Evolutionary conservation across 495 filamentous ascomycete genomes (phyloP), one percentile per base, ranked within the genome.

Genomic region (Xylaria cubensis): DNA sequence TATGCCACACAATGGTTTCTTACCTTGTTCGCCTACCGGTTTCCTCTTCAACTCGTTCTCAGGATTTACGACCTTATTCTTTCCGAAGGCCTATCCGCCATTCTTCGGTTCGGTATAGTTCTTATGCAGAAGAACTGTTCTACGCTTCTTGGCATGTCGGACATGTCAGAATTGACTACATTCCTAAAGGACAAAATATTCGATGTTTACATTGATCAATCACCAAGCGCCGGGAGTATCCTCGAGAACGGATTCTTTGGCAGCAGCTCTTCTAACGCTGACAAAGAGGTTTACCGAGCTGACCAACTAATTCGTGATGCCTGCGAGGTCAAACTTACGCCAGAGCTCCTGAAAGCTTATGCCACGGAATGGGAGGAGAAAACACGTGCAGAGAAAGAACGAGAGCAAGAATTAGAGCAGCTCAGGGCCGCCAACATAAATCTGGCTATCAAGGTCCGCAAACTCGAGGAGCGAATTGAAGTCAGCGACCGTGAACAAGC

Each of bases 1-100:
- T 99, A 99, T 78, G 96, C 96, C 55, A 98, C 96, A 0, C 96
- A 98, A 80, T 99, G 96, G 96, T 98, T 98, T 81, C 89, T 99
- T 55, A 99, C 96, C 7, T 88, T 99, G n/a, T 99, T 99, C 77
- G 95, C 96, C 19, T 98, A 99, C 81, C 92, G 97, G 59, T 99
- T 99, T 81, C 96, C 96, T 15, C 86, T 99, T 10, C 96, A 99
- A 78, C 88, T 99, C 2, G 96, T 98, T 26, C 88, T 99, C 64
- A 93, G 96, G 64, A 94, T 99, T 42, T 98, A 98, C 82, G 96
- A 99, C 80, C 86, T 99, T 42, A 94, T 99, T 55, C 88, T 99
- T 44, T 95, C 94, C 74, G 96, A 99, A 82, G 96, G 96, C 3
- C 84, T 99, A 19, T 95, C 95, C 70, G 92, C 90, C 46, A 95